Evolutionary conservation across 495 filamentous ascomycete species (phyloP), one percentile per base, ranked within the genome.

Genomic region (Hypoxylon trugodes): DNA sequence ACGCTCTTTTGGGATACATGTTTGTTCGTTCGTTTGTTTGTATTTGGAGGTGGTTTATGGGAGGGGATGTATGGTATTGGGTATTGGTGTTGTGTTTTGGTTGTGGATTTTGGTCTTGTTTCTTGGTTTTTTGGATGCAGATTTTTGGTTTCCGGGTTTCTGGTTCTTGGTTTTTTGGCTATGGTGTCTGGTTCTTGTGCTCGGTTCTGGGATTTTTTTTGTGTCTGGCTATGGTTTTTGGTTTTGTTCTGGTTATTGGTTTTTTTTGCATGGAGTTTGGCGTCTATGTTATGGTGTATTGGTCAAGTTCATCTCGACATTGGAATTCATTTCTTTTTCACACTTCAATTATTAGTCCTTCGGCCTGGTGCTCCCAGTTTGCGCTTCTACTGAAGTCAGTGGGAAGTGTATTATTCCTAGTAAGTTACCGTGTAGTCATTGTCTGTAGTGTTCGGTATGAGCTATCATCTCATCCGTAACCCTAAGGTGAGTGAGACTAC

Each of bases 221-320:
- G n/a, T 36, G 36, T 24, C 6, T 22, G 40, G 30, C 16, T 33
- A 46, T 53, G 35, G 16, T 42, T 35, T 42, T 50, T 37, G 54
- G 24, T 2, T 43, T 60, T 52, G 41, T n/a, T n/a, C n/a, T 53
- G 57, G 37, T 21, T 42, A 42, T 45, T 50, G 25, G 9, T 6
- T 58, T 12, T 49, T 32, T 22, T 22, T 24, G 8, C 16, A 33
- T 21, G 35, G 4, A 7, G 8, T 32, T 43, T 38, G 28, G 32
- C 32, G 32, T 46, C 12, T 40, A 9, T 24, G 13, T 43, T 36
- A 16, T 21, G 33, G 25, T 19, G 45, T 45, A 35, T 51, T 51
- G 46, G 43, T 43, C 36, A 8, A 51, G 35, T 43, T 51, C 24
- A 50, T 30, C 46, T 33, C 15, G 36, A 19, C 45, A 12, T 48